Evolutionary conservation across 345 rosid genomes (phyloP).

Genomic region (Aquilaria sinensis): DNA sequence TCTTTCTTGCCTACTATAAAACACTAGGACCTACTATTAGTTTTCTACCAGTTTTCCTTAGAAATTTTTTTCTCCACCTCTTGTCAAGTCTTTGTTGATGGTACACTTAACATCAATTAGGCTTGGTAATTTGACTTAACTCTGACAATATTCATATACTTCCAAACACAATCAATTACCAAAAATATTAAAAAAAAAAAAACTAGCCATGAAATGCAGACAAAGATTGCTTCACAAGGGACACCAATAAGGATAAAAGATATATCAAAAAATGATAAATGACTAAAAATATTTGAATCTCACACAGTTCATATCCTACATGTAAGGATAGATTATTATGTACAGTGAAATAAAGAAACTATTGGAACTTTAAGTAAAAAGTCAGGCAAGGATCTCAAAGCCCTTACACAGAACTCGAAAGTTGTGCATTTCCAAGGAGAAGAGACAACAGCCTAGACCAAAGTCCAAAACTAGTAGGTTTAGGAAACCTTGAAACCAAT

Average conservation of each 20-base stretch:
- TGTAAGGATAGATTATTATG: constrained; percentile 44
- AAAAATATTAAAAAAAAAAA: constrained; percentile 23
- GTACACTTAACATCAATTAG: too few relatives aligned
- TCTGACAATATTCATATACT: too few relatives aligned
- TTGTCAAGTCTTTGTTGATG: too few relatives aligned
- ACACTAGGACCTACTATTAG: too few relatives aligned
- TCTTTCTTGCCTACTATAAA: too few relatives aligned
- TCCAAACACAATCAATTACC: too few relatives aligned
- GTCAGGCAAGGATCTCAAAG: constrained; percentile 83
- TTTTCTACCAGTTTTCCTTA: too few relatives aligned
- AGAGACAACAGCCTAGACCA: constrained; percentile 21
- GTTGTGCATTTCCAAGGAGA: constrained; percentile 18
- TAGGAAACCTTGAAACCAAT: constrained; percentile 15
- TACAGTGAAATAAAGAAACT: constrained; percentile 80
- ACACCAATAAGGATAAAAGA: constrained; percentile 33
- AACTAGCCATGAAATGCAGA: constrained; percentile 17
- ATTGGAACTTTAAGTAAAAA: constrained; percentile 61
- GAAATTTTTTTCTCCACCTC: too few relatives aligned
- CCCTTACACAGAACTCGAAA: constrained; percentile 73
- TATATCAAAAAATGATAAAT: neutral
- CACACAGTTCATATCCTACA: constrained; percentile 30
- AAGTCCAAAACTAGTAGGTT: constrained; percentile 21
- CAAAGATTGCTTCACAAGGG: constrained; percentile 27
- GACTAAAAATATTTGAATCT: constrained; percentile 4
- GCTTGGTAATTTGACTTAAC: too few relatives aligned